These are phyloP conservation scores for Chrysoporthe cubensis DNA, from an alignment of 2,329 filamentous ascomycete genomes.

Conservation along the genomic window DNA sequence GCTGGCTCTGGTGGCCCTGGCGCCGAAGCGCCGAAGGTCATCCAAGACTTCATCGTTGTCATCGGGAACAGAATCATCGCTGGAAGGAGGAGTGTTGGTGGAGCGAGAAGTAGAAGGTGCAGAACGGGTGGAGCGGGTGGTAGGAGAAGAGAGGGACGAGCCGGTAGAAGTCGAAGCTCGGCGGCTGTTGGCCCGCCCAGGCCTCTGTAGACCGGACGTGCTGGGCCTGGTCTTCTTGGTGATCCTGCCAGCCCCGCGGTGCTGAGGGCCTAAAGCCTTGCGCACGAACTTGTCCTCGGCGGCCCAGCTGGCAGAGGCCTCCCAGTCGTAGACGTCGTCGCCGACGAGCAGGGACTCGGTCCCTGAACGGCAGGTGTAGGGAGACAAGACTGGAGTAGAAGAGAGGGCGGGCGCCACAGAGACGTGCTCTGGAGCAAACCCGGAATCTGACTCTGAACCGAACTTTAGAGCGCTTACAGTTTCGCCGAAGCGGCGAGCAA, in stretches of 20 bases:
- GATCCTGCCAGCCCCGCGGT: slow-evolving; percentile 3
- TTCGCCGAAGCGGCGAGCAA: slow-evolving; percentile 54
- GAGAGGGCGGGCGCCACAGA: slow-evolving; percentile 20
- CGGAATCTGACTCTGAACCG: slow-evolving; percentile 10
- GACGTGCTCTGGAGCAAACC: slow-evolving; percentile 28
- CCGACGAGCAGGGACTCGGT: background rate
- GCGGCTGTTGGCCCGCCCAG: slow-evolving; percentile 3
- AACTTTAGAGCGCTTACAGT: slow-evolving; percentile 42
- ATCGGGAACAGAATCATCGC: background rate
- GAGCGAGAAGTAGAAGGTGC: background rate
- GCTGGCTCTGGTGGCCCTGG: slow-evolving; percentile 22
- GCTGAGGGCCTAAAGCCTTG: slow-evolving; percentile 17
- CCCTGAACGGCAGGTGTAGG: background rate
- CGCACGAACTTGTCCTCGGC: slow-evolving; percentile 11
- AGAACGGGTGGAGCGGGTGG: slow-evolving; percentile 11
- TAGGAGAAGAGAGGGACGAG: background rate
- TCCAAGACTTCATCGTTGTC: slow-evolving; percentile 16
- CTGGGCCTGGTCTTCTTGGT: slow-evolving; percentile 11
- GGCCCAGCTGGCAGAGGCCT: background rate
- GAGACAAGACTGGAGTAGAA: slow-evolving; percentile 4
- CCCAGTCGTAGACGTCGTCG: background rate
- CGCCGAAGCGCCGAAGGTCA: slow-evolving; percentile 18
- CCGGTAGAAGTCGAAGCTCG: slow-evolving; percentile 12
- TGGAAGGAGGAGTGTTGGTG: background rate
- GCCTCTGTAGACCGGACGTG: background rate